Conservation (phyloP, 352 stramenopile genomes). For the Pythium aquatile region DNA sequence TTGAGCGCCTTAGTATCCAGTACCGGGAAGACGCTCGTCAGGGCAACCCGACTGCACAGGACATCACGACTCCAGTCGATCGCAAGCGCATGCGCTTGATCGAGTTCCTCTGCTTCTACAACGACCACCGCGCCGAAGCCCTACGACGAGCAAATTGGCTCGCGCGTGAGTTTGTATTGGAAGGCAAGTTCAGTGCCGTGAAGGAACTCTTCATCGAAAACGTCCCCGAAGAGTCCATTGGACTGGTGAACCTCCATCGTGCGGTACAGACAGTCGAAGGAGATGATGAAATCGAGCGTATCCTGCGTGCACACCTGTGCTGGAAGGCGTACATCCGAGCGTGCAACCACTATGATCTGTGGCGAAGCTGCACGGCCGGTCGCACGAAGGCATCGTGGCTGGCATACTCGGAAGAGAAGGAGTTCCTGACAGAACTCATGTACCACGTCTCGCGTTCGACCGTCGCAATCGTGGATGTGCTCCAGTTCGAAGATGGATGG, state of each 20-base stretch:
- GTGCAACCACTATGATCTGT: conserved; percentile 64
- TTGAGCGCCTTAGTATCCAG: conserved; percentile 45
- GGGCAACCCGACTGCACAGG: conserved; percentile 14
- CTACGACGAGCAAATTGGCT: conserved; percentile 58
- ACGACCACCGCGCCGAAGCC: conserved; percentile 60
- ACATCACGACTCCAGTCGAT: conserved; percentile 44
- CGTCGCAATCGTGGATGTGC: conserved; percentile 52
- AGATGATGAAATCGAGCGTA: conserved; percentile 50
- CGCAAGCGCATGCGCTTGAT: conserved; percentile 61
- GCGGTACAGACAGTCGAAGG: conserved; percentile 33
- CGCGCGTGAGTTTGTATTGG: conserved; percentile 63
- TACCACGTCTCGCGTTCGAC: conserved; percentile 62
- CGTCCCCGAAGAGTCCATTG: conserved; percentile 70
- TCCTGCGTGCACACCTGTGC: conserved; percentile 61
- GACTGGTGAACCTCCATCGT: conserved; percentile 57
- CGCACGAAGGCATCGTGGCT: conserved; percentile 19
- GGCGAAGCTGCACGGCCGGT: conserved; percentile 54
- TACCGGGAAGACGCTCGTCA: conserved; percentile 26
- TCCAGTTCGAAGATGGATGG: conserved; percentile 84
- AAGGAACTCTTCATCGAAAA: conserved; percentile 57
- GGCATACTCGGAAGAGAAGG: conserved; percentile 78
- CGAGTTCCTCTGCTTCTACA: conserved; percentile 76
- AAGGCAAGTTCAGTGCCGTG: conserved; percentile 66
- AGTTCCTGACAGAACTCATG: conserved; percentile 71
- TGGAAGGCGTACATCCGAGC: conserved; percentile 75